These are phyloP conservation scores for Gossypium aridum DNA, from an alignment of 441 rosid genomes.

Conservation along the genomic window DNA sequence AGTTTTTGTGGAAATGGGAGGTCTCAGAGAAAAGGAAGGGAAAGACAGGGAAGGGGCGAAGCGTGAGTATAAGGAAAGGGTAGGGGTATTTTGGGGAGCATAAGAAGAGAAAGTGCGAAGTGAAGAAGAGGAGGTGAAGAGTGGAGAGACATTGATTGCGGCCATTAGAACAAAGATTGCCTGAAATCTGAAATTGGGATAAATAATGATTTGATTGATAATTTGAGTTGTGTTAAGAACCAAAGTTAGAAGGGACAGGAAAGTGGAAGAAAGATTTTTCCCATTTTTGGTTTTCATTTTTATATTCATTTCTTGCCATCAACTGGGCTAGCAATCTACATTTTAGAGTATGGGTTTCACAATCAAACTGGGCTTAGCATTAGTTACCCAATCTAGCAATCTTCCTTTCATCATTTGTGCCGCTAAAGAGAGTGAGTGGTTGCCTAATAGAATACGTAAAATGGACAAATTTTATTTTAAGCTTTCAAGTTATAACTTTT, in stretches of 20 bases:
- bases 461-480: too few species aligned
- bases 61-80: slow-evolving; percentile 30
- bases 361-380: neutral
- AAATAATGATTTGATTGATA: neutral
- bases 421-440: too few species aligned
- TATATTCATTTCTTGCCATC: neutral
- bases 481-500: too few species aligned
- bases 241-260: neutral
- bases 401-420: too few species aligned
- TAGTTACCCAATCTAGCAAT: too few species aligned
- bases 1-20: slow-evolving; percentile 20
- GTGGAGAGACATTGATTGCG: slow-evolving; percentile 33
- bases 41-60: slow-evolving; percentile 28
- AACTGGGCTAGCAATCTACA: neutral
- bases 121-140: slow-evolving; percentile 26
- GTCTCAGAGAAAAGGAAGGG: slow-evolving; percentile 33
- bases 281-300: neutral
- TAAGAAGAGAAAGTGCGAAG: slow-evolving; percentile 25
- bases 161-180: slow-evolving; percentile 32
- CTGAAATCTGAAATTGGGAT: neutral
- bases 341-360: neutral
- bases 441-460: too few species aligned
- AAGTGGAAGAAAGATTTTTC: neutral
- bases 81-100: slow-evolving; percentile 31
- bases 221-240: neutral